Conservation (phyloP, 768 basidiomycete genomes). For the Leccinum rimulosum region DNA sequence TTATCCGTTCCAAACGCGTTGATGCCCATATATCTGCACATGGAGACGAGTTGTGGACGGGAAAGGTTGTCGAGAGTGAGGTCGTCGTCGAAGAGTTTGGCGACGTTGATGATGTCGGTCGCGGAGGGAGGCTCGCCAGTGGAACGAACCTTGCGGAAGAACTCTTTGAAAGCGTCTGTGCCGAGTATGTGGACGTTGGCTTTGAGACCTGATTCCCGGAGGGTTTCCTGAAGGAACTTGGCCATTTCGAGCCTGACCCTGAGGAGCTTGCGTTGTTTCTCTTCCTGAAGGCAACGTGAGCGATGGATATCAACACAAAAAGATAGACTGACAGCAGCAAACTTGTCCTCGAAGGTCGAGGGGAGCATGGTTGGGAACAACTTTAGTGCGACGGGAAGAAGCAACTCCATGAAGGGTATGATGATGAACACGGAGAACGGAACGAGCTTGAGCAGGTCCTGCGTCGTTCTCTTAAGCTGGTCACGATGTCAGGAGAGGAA, state of each 20-base stretch:
- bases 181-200: conserved; percentile 92
- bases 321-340: conserved; percentile 65
- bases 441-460: conserved; percentile 87
- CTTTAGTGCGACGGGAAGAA: conserved; percentile 94
- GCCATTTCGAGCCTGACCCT: conserved; percentile 97
- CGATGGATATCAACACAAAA: background rate
- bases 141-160: conserved; percentile 97
- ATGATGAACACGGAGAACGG: conserved; percentile 94
- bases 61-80: conserved; percentile 97
- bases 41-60: conserved; percentile 95
- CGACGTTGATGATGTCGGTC: conserved; percentile 88
- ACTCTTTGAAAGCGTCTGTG: conserved; percentile 96
- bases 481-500: background rate
- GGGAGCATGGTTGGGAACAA: conserved; percentile 99
- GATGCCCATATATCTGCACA: conserved; percentile 97
- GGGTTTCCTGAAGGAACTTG: conserved; percentile 97
- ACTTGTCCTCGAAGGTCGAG: conserved; percentile 97
- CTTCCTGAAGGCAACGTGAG: conserved; percentile 55
- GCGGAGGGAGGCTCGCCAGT: conserved; percentile 93
- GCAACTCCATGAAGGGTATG: conserved; percentile 97
- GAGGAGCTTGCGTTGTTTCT: conserved; percentile 94
- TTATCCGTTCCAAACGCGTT: conserved; percentile 99
- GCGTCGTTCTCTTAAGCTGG: conserved; percentile 89
- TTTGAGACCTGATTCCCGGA: conserved; percentile 90
- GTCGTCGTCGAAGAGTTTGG: conserved; percentile 96